phyloP scores from a whole-genome alignment of 2,329 filamentous ascomycete genomes.

The Aureobasidium musti region DNA sequence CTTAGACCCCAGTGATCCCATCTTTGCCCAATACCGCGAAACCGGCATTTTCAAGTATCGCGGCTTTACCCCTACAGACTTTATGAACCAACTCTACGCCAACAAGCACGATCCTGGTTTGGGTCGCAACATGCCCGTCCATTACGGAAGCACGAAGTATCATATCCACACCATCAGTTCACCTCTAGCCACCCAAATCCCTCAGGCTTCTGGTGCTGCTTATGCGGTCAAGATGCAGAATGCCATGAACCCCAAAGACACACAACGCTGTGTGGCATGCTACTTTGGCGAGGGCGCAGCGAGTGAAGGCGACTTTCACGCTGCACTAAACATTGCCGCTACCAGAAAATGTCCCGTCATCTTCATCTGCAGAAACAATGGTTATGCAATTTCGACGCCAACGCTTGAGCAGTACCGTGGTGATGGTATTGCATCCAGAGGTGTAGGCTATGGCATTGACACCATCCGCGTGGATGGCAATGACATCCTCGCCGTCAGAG shows the following conservation, averaged over 20 bases:
- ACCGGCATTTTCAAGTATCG: slow-evolving; percentile 87
- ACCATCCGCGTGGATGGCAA: slow-evolving; percentile 93
- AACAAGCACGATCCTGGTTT: slow-evolving; percentile 77
- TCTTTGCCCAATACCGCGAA: slow-evolving; percentile 94
- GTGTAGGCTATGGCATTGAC: slow-evolving; percentile 89
- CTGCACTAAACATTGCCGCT: slow-evolving; percentile 85
- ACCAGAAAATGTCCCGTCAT: slow-evolving; percentile 84
- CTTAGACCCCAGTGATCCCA: slow-evolving; percentile 77
- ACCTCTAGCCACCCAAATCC: slow-evolving; percentile 83
- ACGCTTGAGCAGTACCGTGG: slow-evolving; percentile 89
- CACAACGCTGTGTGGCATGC: slow-evolving; percentile 71
- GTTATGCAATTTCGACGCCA: slow-evolving; percentile 86
- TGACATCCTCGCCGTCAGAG: slow-evolving; percentile 84
- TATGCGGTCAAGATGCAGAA: slow-evolving; percentile 85
- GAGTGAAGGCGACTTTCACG: slow-evolving; percentile 89
- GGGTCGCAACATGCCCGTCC: slow-evolving; percentile 95
- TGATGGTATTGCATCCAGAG: slow-evolving; percentile 84
- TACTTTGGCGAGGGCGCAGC: slow-evolving; percentile 93
- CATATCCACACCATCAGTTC: slow-evolving; percentile 90
- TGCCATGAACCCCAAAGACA: slow-evolving; percentile 67
- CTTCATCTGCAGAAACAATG: slow-evolving; percentile 92
- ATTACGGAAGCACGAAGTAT: slow-evolving; percentile 82
- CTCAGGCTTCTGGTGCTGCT: slow-evolving; percentile 82
- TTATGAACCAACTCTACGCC: slow-evolving; percentile 94
- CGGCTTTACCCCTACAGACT: slow-evolving; percentile 81